Base-by-base conservation (phyloP, 2,329 filamentous ascomycete species). In the Mariannaea sp. region DNA sequence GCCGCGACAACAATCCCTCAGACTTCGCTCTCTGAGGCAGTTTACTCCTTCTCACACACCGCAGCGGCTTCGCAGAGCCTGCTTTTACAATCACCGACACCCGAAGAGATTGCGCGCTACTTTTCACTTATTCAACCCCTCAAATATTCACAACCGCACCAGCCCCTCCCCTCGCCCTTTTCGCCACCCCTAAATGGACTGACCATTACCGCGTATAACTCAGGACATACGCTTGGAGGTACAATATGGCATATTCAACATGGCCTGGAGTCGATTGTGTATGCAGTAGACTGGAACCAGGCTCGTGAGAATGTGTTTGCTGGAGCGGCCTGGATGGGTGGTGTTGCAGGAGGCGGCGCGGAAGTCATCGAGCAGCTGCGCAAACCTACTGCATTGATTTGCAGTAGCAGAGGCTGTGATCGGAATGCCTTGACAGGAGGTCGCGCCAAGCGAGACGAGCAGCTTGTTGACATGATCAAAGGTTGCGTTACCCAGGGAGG, bases 221-320 rank as follows among this genome's bases (percentile, higher is more conserved):
- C 94, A 7, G 94, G 94, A 59, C 93, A 97, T 70, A 97, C 93
- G 0, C 82, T 97, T 0, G 94, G 94, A 71, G 94, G 94, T 50
- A 97, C 94, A 19, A 96, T 99, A 77, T 99, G 94, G 94, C 93
- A 97, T 67, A 92, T 99, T 60, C 93, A 97, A 67, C 92, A 97
- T 75, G 92, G 92, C 0, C 82, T 97, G 68, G 94, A 99, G 71
- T 97, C 92, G 1, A 93, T 99, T 35, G 92, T 99, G 1, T 97
- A 99, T 66, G 93, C 94, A 1, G 90, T 97, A 14, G 93, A 97
- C 68, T 99, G 94, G 94, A 97, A 97, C 65, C 92, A 97, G 73
- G 91, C 89, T n/a, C 85, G 91, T 62, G 94, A 99, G 70, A 96
- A 96, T 73, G 92, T 97, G 13, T 86, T 96, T 55, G 87, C 93